Percentiles rank a stretch among this genome's conserved stretches.
These are phyloP conservation scores for Silene noctiflora DNA, from an alignment of 179 eudicot species.

Conservation along the genomic window DNA sequence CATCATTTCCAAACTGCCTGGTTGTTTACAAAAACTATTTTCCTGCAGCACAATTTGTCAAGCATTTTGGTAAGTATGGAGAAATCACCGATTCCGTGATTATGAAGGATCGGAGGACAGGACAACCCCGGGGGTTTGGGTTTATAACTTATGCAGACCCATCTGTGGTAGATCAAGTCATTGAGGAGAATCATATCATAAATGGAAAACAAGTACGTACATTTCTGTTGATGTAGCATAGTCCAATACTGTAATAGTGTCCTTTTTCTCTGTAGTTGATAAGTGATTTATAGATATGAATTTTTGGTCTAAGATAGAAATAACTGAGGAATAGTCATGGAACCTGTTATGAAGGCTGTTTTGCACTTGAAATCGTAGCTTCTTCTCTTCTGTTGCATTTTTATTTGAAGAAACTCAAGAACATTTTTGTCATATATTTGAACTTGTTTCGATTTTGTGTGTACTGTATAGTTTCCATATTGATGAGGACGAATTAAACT, in stretches of 20 bases:
- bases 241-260: neutral
- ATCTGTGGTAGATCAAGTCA: slow-evolving; percentile 71
- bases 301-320: too few species aligned
- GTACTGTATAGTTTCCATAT: neutral
- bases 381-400: neutral
- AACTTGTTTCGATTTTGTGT: neutral
- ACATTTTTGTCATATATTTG: neutral
- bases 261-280: neutral
- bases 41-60: slow-evolving; percentile 62
- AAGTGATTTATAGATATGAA: neutral
- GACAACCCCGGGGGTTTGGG: slow-evolving; percentile 85
- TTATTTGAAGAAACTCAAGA: neutral
- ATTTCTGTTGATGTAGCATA: neutral
- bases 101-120: slow-evolving; percentile 75
- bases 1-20: neutral
- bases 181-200: slow-evolving; percentile 65
- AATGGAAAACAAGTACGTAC: slow-evolving; percentile 65
- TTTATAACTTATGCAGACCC: slow-evolving; percentile 85
- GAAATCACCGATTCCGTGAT: slow-evolving; percentile 78
- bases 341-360: neutral
- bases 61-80: slow-evolving; percentile 83
- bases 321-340: neutral
- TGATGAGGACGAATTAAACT: slow-evolving; percentile 2
- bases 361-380: neutral
- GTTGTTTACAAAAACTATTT: neutral